Base-by-base conservation (phyloP, 2,329 filamentous ascomycete genomes). In the Trichophyton rubrum region DNA sequence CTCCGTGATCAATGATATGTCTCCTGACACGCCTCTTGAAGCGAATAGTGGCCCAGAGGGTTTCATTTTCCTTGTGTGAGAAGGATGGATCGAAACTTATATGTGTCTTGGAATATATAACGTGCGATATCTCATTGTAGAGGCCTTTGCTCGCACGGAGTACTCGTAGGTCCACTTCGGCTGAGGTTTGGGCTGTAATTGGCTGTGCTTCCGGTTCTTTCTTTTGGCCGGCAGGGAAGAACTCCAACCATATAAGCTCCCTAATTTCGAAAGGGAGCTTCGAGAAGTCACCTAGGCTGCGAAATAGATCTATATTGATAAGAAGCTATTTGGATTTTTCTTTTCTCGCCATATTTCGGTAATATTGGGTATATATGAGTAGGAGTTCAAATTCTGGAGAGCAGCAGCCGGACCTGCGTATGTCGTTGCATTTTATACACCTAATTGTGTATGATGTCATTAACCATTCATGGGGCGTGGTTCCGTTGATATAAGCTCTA, bases 241-340 rank as follows among this genome's bases (percentile, higher is more conserved):
- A 57, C 9, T 41, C 55, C 17, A 40, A 15, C 55, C 55, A 57
- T 8, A 61, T 61, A 7, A 15, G 22, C 20, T 61, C 60, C 13
- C 60, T 43, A 17, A 61, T 56, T 56, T 61, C 60, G 27, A 27
- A 40, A 13, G 60, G 60, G 3, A 59, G 33, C 22, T 30, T 35
- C 9, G 53, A 17, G 35, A 61, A 38, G 17, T 53, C 24, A 9
- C 43, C 58, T 15, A 47, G 58, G n/a, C 43, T n/a, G 27, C 27
- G 27, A 30, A 30, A 6, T 7, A 30, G 27, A 30, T 30, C 27
- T 6, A 30, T 30, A 30, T 30, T 30, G 27, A 6, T 30, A 30
- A 30, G 6, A 30, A 6, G 6, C 6, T 30, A 30, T 30, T 30
- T 30, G 27, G 27, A 30, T 7, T 30, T 30, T 30, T 30, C 27